A percentile compares a stretch with the other conserved stretches of the same genome.
These are phyloP conservation scores for Paxillus involutus DNA, from an alignment of 768 basidiomycete genomes.

Conservation along the genomic window DNA sequence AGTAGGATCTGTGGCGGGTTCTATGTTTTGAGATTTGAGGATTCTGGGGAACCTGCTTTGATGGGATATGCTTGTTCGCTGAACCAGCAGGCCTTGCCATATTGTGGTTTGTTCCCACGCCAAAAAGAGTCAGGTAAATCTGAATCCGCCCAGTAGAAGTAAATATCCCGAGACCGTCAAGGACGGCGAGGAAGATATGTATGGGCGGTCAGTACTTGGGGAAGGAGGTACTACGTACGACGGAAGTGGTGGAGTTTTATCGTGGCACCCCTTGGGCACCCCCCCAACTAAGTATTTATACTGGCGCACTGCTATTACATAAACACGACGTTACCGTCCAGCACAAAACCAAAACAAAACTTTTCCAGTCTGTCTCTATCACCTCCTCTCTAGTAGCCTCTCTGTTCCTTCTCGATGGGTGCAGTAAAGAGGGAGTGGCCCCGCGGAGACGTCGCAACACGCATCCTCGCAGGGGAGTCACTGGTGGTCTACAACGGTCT, in stretches of 20 bases:
- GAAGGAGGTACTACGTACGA: not conserved
- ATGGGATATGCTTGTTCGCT: slow-evolving; percentile 24
- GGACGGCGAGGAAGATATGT: slow-evolving; percentile 1
- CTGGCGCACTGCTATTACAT: slow-evolving; percentile 1
- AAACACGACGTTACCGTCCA: too few relatives aligned
- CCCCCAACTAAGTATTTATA: slow-evolving; percentile 28
- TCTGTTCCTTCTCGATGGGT: slow-evolving; percentile 25
- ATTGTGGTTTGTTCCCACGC: slow-evolving; percentile 26
- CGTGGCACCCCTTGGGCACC: not conserved
- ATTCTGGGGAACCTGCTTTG: slow-evolving; percentile 21
- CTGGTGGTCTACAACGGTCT: slow-evolving; percentile 72
- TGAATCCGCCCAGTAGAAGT: not conserved
- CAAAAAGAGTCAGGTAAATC: not conserved
- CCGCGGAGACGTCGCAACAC: slow-evolving; percentile 59
- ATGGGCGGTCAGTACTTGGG: not conserved
- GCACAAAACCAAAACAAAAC: not conserved
- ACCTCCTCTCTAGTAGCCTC: not conserved
- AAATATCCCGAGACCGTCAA: not conserved
- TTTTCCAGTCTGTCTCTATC: not conserved
- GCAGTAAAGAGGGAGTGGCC: slow-evolving; percentile 35
- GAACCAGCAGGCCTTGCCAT: slow-evolving; percentile 21
- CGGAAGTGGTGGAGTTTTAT: slow-evolving; percentile 4
- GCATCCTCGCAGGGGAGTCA: slow-evolving; percentile 72
- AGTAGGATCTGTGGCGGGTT: slow-evolving; percentile 44
- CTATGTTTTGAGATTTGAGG: slow-evolving; percentile 24